A percentile compares a stretch with the other conserved stretches of the same genome.
phyloP scores from a whole-genome alignment of 2,329 filamentous ascomycete genomes.

The Aspergillus melleus region DNA sequence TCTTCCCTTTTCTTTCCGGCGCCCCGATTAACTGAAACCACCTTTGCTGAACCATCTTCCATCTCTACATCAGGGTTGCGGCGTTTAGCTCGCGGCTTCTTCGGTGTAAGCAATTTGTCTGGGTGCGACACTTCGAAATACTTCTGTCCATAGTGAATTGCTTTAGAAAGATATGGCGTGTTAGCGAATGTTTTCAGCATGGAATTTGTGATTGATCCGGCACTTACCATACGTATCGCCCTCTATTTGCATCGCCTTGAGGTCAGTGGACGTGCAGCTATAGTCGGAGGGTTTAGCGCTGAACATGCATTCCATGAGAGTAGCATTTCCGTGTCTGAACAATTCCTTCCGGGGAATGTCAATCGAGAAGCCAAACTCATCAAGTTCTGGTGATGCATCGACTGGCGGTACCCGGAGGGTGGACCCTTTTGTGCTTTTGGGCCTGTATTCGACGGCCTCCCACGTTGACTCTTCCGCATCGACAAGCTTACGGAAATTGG shows the following conservation, averaged over 20 bases:
- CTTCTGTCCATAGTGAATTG: conserved; percentile 9
- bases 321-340: conserved; percentile 43
- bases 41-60: conserved; percentile 7
- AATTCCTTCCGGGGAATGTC: conserved; percentile 35
- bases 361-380: conserved; percentile 51
- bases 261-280: conserved; percentile 35
- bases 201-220: background rate
- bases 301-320: conserved; percentile 43
- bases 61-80: conserved; percentile 12
- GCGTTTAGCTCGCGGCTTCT: conserved; percentile 13
- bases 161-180: background rate
- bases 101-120: conserved; percentile 11
- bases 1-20: conserved; percentile 17
- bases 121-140: background rate
- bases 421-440: conserved; percentile 32
- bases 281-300: conserved; percentile 35
- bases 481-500: conserved; percentile 55
- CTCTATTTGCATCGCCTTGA: conserved; percentile 25
- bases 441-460: conserved; percentile 51
- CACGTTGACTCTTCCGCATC: conserved; percentile 51
- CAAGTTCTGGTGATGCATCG: conserved; percentile 37
- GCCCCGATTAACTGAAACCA: conserved; percentile 5
- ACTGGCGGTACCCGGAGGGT: conserved; percentile 29
- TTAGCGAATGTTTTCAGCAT: background rate
- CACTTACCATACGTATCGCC: conserved; percentile 35